Evolutionary conservation across 2,329 filamentous ascomycete genomes (phyloP).

Genomic region (Epichloe gansuensis): DNA sequence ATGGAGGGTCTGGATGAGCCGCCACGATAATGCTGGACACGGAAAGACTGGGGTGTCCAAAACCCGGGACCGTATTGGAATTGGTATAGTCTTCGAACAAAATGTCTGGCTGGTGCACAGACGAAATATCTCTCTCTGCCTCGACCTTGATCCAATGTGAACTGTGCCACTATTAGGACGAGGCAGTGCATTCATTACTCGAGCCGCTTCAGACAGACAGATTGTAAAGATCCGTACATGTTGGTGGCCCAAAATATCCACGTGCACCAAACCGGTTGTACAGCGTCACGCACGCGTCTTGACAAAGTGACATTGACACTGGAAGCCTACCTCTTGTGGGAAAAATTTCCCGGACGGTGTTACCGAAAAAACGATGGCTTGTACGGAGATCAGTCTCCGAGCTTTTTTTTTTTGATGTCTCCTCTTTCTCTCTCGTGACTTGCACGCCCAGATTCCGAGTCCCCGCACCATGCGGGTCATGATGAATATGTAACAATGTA

Average conservation of each 20-base stretch:
- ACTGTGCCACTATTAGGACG: neutral
- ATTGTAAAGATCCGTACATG: too few relatives aligned
- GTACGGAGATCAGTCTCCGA: neutral
- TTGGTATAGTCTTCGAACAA: neutral
- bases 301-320: neutral
- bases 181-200: neutral
- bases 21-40: neutral
- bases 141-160: neutral
- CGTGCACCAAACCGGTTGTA: neutral
- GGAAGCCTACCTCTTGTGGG: neutral
- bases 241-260: neutral
- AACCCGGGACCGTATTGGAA: neutral
- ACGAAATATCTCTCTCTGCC: neutral
- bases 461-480: neutral
- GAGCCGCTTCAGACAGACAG: too few relatives aligned
- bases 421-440: neutral
- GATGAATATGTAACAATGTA: too few relatives aligned
- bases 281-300: neutral
- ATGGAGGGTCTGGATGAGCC: too few relatives aligned
- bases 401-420: neutral
- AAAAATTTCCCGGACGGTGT: neutral
- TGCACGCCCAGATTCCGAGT: neutral
- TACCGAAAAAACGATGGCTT: neutral
- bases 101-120: conserved; percentile 1
- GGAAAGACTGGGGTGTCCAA: neutral